Percentiles rank a stretch among this genome's conserved stretches.
phyloP scores from a whole-genome alignment of 768 basidiomycete genomes.

The Tylopilus felleus region DNA sequence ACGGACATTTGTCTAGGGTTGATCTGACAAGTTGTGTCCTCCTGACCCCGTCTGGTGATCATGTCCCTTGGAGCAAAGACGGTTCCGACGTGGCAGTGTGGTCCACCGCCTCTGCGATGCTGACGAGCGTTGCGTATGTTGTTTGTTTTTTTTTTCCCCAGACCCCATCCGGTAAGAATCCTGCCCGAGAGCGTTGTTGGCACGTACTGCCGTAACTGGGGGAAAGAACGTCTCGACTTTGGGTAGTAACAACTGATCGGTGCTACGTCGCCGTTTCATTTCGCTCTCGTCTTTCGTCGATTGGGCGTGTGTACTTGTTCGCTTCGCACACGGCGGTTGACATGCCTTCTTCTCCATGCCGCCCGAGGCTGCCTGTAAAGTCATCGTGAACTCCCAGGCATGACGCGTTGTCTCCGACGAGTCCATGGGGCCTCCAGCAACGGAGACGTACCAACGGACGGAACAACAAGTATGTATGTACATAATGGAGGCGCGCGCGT shows the following conservation, averaged over 20 bases:
- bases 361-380: not conserved
- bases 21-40: not conserved
- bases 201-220: conserved; percentile 8
- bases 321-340: no score
- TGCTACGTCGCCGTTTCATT: conserved; percentile 15
- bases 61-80: not conserved
- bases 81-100: conserved; percentile 6
- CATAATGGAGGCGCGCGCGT: conserved; percentile 10
- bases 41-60: conserved; percentile 7
- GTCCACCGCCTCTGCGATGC: not conserved
- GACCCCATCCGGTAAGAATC: not conserved
- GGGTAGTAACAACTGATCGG: conserved; percentile 1
- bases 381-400: no score
- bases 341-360: not conserved
- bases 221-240: no score
- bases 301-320: not conserved
- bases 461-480: no score
- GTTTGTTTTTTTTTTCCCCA: conserved; percentile 1
- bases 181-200: conserved; percentile 1
- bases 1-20: conserved; percentile 4
- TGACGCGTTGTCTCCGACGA: no score
- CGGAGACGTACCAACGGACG: no score
- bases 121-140: not conserved
- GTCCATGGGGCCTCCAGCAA: no score
- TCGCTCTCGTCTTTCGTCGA: not conserved